These are phyloP conservation scores for Ophiosphaerella herpotricha DNA, from an alignment of 2,329 filamentous ascomycete genomes.

Conservation along the genomic window DNA sequence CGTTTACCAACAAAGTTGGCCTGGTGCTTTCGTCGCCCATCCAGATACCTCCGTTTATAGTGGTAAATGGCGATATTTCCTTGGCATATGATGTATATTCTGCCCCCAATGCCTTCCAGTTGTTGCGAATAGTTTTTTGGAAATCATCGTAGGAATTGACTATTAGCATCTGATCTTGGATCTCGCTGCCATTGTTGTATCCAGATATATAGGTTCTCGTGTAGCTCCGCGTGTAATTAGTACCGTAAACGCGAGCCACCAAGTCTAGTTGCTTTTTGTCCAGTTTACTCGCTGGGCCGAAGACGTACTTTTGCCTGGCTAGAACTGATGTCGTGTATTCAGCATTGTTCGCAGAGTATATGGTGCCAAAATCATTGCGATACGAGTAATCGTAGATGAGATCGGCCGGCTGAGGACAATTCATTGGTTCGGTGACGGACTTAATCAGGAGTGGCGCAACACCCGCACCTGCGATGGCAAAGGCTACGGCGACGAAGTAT, in stretches of 20 bases:
- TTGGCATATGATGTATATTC: conserved; percentile 41
- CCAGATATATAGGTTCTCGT: conserved; percentile 6
- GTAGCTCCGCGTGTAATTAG: conserved; percentile 29
- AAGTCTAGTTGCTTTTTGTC: conserved; percentile 7
- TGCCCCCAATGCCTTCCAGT: conserved; percentile 63
- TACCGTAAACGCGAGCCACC: conserved; percentile 31
- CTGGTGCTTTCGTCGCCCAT: conserved; percentile 16
- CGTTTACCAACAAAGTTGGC: conserved; percentile 21
- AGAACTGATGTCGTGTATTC: background rate
- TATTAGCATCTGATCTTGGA: conserved; percentile 46
- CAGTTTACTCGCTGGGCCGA: conserved; percentile 19
- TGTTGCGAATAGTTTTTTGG: conserved; percentile 54
- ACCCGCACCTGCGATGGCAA: conserved; percentile 78
- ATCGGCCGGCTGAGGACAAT: conserved; percentile 38
- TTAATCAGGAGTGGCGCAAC: conserved; percentile 75
- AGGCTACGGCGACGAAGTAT: conserved; percentile 71
- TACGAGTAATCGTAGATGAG: conserved; percentile 15
- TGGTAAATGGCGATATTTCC: background rate
- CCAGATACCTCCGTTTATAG: conserved; percentile 49
- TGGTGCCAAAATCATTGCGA: conserved; percentile 15
- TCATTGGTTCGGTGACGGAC: conserved; percentile 54
- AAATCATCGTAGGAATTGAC: conserved; percentile 71
- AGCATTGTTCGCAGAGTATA: background rate
- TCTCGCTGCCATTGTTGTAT: conserved; percentile 22
- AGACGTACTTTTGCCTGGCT: conserved; percentile 10